Conservation (phyloP, 1,139 yeast species). For the Nematodospora anomalae region DNA sequence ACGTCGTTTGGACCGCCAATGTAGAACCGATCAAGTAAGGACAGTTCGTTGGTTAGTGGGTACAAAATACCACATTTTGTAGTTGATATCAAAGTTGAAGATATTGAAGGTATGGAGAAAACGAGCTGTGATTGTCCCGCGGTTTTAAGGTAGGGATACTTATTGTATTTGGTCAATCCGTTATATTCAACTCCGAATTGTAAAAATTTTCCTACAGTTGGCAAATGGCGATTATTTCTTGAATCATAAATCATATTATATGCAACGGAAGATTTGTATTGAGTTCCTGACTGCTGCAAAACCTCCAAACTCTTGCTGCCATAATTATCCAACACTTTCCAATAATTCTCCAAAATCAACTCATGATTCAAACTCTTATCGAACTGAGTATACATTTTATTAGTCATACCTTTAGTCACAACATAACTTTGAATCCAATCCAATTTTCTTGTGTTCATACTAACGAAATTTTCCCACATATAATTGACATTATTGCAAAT, state of each 20-base stretch:
- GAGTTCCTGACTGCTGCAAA: constrained; percentile 55
- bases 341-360: constrained; percentile 59
- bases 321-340: constrained; percentile 58
- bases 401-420: constrained; percentile 55
- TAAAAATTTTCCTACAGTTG: constrained; percentile 55
- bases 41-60: constrained; percentile 31
- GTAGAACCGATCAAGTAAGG: constrained; percentile 61
- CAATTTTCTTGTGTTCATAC: constrained; percentile 57
- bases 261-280: constrained; percentile 56
- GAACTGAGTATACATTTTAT: constrained; percentile 44
- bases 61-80: constrained; percentile 54
- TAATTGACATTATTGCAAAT: constrained; percentile 50
- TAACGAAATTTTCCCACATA: constrained; percentile 55
- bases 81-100: constrained; percentile 41
- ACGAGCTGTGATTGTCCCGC: constrained; percentile 52
- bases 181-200: constrained; percentile 60
- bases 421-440: constrained; percentile 73
- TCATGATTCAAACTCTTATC: constrained; percentile 47
- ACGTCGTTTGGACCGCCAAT: constrained; percentile 82
- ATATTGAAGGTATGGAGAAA: constrained; percentile 16
- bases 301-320: constrained; percentile 36
- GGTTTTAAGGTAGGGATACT: constrained; percentile 42
- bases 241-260: constrained; percentile 56
- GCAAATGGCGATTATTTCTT: constrained; percentile 56
- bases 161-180: constrained; percentile 35